Evolutionary conservation across 1,284 basidiomycete genomes (phyloP).

Genomic region (Macrocybe sp.): DNA sequence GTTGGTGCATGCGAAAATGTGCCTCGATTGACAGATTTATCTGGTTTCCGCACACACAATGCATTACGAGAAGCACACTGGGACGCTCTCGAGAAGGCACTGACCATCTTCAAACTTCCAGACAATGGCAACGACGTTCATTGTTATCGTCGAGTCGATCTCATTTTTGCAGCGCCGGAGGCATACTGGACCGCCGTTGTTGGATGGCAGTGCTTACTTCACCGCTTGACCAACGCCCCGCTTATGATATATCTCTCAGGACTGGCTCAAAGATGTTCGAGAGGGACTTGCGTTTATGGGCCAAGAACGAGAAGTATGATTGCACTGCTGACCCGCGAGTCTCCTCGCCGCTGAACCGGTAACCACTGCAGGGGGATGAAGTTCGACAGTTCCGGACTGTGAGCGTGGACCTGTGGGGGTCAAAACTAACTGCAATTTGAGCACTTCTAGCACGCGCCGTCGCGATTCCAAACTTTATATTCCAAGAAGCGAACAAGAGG

Average conservation of each 20-base stretch:
- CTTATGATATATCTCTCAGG: conserved; percentile 35
- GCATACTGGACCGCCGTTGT: conserved; percentile 76
- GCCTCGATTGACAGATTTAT: conserved; percentile 37
- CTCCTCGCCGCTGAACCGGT: conserved; percentile 1
- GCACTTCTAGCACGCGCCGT: conserved; percentile 46
- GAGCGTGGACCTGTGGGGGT: conserved; percentile 19
- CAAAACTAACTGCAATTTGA: too few relatives aligned
- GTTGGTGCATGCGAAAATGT: not conserved
- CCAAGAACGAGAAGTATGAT: conserved; percentile 55
- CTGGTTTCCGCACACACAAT: conserved; percentile 50
- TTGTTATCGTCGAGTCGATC: conserved; percentile 60
- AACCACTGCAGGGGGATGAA: conserved; percentile 53
- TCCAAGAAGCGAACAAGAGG: conserved; percentile 62
- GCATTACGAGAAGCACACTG: conserved; percentile 49
- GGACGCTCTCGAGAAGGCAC: conserved; percentile 68
- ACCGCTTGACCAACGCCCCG: not conserved
- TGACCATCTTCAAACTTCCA: conserved; percentile 65
- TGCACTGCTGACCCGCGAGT: not conserved
- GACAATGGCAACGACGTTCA: conserved; percentile 21
- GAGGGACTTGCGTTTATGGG: conserved; percentile 70
- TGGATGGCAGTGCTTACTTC: conserved; percentile 54
- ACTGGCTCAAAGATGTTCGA: conserved; percentile 80
- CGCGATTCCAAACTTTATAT: conserved; percentile 54
- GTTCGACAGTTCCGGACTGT: conserved; percentile 79
- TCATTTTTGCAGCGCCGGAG: conserved; percentile 66